Base-by-base conservation (phyloP, 345 rosid genomes). In the Salix viminalis region DNA sequence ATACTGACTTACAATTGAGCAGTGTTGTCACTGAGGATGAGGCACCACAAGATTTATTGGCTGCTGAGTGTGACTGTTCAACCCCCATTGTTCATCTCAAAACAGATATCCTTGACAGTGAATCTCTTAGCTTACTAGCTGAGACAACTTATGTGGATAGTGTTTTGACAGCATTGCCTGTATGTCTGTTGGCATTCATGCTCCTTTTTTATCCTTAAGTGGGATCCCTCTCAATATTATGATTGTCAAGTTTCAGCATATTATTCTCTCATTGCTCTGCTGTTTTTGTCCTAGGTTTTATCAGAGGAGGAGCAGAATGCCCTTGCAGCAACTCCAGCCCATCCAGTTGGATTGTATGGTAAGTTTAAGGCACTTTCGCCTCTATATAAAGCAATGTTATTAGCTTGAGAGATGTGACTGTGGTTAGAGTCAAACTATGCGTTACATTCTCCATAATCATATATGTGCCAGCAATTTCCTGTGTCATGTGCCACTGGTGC, bases 261-360 rank as follows among this genome's bases (percentile, higher is more conserved):
- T 6, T 19, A 42, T 65, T 46, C 69, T 58, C 30, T 64, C 65
- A 10, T 70, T 30, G 30, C 68, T 79, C 74, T 5, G 18, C 67
- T 84, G 28, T 69, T 71, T 70, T 69, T 58, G 69, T 62, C 65
- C 69, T 76, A 95, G 99, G 97, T 91, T 68, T 85, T 95, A 81
- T 86, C 98, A 7, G 89, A 88, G 88, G 93, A 91, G 77, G 94
- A 95, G 90, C 99, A 95, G 80, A 88, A 83, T 79, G 90, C 83
- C 48, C 96, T 93, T 65, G 99, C 99, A 62, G 94, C 97, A 58
- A 93, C 94, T 19, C 97, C 99, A 13, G 97, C 99, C 62, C 99
- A 93, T 83, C 91, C 96, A 2, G 91, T 85, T 74, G 97, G 93
- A 75, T 79, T 95, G 79, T 90, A 89, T 83, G 94, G 99, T 95